Percentiles rank a stretch among this genome's conserved stretches.
These are phyloP conservation scores for Taiozyma sp. DNA, from an alignment of 1,139 yeast species.

Conservation along the genomic window DNA sequence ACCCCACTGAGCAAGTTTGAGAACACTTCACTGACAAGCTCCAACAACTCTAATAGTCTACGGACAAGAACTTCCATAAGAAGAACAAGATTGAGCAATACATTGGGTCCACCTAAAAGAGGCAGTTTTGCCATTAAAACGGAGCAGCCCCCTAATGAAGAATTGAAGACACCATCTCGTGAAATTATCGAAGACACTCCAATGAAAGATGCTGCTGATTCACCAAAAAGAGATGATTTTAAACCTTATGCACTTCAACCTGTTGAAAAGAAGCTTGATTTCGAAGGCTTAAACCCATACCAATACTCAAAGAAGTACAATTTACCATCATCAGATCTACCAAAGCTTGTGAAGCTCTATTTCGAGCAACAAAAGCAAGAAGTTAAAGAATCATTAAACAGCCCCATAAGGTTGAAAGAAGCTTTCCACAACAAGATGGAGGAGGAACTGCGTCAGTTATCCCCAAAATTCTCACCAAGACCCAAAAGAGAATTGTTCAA, in stretches of 20 bases:
- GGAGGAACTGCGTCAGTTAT: constrained; percentile 12
- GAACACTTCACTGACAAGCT: constrained; percentile 6
- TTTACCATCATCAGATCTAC: constrained; percentile 30
- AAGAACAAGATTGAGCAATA: constrained; percentile 27
- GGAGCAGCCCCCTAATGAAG: not conserved
- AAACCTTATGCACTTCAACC: constrained; percentile 1
- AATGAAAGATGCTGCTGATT: constrained; percentile 13
- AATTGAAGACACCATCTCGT: not conserved
- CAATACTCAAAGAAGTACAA: constrained; percentile 30
- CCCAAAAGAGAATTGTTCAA: constrained; percentile 6
- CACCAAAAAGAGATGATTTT: constrained; percentile 3
- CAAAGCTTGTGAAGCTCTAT: constrained; percentile 29
- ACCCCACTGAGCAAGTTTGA: constrained; percentile 14
- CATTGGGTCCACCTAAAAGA: constrained; percentile 35
- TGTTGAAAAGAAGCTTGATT: constrained; percentile 19
- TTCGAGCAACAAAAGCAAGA: constrained; percentile 31
- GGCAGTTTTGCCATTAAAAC: constrained; percentile 10
- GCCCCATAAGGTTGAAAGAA: constrained; percentile 19
- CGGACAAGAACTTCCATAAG: constrained; percentile 27
- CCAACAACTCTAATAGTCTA: constrained; percentile 3
- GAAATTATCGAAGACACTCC: constrained; percentile 13
- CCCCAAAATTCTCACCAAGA: constrained; percentile 7
- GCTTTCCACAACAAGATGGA: constrained; percentile 18
- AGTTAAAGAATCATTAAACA: constrained; percentile 26
- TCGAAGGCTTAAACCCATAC: constrained; percentile 33